phyloP scores from a whole-genome alignment of 2,329 filamentous ascomycete species.

The Lasiodiplodia theobromae region DNA sequence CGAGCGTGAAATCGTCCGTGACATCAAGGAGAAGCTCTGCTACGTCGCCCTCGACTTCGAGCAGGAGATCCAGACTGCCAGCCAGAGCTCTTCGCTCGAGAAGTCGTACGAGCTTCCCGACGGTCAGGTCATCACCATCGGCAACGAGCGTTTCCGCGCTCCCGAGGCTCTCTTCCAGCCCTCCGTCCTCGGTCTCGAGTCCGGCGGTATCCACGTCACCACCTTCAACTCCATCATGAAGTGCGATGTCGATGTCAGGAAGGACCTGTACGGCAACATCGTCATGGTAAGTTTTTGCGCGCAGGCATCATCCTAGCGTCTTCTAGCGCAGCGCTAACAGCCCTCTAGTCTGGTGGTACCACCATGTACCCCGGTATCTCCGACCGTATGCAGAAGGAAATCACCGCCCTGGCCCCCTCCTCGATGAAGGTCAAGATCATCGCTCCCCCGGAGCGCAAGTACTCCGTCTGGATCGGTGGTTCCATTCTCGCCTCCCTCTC shows the following conservation, averaged over 20 bases:
- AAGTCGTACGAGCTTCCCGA: slow-evolving; percentile 99
- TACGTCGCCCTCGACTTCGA: slow-evolving; percentile 99
- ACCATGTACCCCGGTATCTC: slow-evolving; percentile 99
- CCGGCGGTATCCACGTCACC: slow-evolving; percentile 98
- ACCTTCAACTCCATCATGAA: slow-evolving; percentile 99
- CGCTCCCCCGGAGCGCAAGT: slow-evolving; percentile 99
- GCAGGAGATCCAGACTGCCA: slow-evolving; percentile 99
- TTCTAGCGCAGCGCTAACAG: slow-evolving; percentile 44
- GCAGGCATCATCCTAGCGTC: slow-evolving; percentile 5
- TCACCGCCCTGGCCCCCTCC: slow-evolving; percentile 97
- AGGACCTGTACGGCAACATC: slow-evolving; percentile 99
- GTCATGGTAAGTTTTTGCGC: slow-evolving; percentile 82
- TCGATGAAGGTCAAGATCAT: slow-evolving; percentile 99
- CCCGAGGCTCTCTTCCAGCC: slow-evolving; percentile 99
- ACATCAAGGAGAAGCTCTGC: slow-evolving; percentile 99
- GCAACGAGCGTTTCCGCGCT: slow-evolving; percentile 99
- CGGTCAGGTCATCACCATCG: slow-evolving; percentile 99
- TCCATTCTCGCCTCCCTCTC: slow-evolving; percentile 99
- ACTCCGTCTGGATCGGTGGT: slow-evolving; percentile 99
- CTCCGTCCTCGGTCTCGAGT: slow-evolving; percentile 96
- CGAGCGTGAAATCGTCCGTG: slow-evolving; percentile 99
- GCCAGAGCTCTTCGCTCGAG: slow-evolving; percentile 98
- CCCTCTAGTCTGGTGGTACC: slow-evolving; percentile 93
- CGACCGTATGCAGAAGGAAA: slow-evolving; percentile 99
- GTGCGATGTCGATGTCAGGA: slow-evolving; percentile 99